Base-by-base conservation (phyloP, 139 green algal genomes). In the Gonium pectorale region DNA sequence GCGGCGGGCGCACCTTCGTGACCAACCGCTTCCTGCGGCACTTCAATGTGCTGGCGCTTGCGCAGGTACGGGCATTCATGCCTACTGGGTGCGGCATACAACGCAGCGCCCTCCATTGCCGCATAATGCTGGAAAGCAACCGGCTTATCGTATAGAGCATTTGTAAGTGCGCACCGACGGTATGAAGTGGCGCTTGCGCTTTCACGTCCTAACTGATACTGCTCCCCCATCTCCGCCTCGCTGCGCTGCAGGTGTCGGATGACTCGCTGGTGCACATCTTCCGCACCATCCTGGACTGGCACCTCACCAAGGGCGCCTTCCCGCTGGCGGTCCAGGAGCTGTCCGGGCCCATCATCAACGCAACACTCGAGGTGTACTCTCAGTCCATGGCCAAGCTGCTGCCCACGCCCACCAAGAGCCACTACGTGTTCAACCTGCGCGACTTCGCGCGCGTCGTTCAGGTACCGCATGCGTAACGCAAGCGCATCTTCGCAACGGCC, bases 401-500 rank as follows among this genome's bases (percentile, higher is more conserved):
- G 62, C 94, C 94, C 19, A 97, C 94, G 24, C 94, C 94, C 35
- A 90, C 87, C 31, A 97, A 97, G 87, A 93, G 86, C 63, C 94
- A 97, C 89, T 97, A 97, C 88, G 91, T 94, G 24, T 97, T 97
- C 92, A 97, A 97, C 90, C 87, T 96, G 83, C 85, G 94, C 7
- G 94, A 97, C 90, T 95, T 96, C 87, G 92, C 93, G 29, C 84
- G 93, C 7, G 94, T 97, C 38, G 84, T 97, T 29, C 93, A 94
- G 90, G 90, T 91, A 60, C 37, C n/a, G n/a, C n/a, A n/a, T n/a
- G n/a, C n/a, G n/a, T n/a, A n/a, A n/a, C n/a, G n/a, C n/a, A n/a
- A n/a, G n/a, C n/a, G n/a, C n/a, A n/a, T n/a, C n/a, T n/a, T n/a
- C n/a, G n/a, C n/a, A n/a, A n/a, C n/a, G n/a, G n/a, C n/a, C n/a